Conservation (phyloP, 768 basidiomycete species). For the Clavaria fumosa region DNA sequence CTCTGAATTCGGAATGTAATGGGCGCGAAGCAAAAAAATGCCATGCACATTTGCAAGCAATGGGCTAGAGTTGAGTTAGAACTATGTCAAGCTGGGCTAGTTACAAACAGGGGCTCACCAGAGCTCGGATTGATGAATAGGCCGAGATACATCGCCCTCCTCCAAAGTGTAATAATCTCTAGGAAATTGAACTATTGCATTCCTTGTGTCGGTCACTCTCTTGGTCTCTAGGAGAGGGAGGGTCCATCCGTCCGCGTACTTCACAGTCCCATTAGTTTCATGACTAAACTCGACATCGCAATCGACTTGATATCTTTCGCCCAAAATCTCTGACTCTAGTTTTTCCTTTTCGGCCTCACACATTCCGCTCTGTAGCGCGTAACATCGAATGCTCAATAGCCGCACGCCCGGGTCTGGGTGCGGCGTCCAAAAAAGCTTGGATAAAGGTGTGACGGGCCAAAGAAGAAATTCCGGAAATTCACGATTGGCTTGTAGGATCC, state of each 20-base stretch:
- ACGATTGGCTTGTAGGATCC: constrained; percentile 61
- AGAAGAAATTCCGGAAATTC: constrained; percentile 41
- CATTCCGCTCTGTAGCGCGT: constrained; percentile 64
- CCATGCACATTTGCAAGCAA: constrained; percentile 49
- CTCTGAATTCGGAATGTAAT: constrained; percentile 7
- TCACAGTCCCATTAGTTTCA: constrained; percentile 29
- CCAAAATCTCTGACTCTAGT: constrained; percentile 46
- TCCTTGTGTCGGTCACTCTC: constrained; percentile 38
- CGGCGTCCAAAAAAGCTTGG: constrained; percentile 27
- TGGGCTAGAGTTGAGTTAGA: constrained; percentile 26
- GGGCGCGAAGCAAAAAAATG: constrained; percentile 42
- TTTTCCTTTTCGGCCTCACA: constrained; percentile 58
- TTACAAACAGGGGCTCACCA: too few relatives aligned
- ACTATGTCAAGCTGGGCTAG: too few relatives aligned
- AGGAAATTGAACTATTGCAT: constrained; percentile 24
- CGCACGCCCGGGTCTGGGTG: constrained; percentile 44
- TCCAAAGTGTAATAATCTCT: constrained; percentile 33
- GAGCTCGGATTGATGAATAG: constrained; percentile 32
- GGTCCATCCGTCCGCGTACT: constrained; percentile 64
- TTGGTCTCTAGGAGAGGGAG: constrained; percentile 54
- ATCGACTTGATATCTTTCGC: constrained; percentile 42
- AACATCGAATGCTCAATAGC: constrained; percentile 62
- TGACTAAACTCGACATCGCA: constrained; percentile 44
- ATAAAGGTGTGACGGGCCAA: constrained; percentile 51
- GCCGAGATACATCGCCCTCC: constrained; percentile 18